phyloP scores from a whole-genome alignment of 2,329 filamentous ascomycete species.

The Elsinoe ampelina region DNA sequence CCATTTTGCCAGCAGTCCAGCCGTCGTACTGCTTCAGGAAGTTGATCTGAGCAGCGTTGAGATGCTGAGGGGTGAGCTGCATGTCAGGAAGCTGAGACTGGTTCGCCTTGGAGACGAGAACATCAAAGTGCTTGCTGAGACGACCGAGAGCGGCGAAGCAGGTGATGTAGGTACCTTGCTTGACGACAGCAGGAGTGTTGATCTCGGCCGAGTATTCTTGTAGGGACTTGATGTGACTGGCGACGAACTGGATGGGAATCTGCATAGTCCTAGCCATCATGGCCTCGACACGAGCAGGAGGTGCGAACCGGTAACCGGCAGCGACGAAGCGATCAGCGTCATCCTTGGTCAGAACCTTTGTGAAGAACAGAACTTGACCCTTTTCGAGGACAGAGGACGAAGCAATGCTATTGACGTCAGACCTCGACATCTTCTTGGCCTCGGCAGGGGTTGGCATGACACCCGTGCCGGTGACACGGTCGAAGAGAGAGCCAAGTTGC shows the following conservation, averaged over 20 bases:
- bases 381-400: conserved; percentile 44
- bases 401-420: conserved; percentile 12
- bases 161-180: conserved; percentile 31
- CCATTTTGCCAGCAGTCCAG: conserved; percentile 25
- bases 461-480: conserved; percentile 64
- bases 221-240: conserved; percentile 54
- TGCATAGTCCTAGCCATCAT: conserved; percentile 66
- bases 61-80: conserved; percentile 26
- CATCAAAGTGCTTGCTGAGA: conserved; percentile 31
- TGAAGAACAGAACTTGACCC: conserved; percentile 73
- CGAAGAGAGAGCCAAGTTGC: conserved; percentile 57
- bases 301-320: conserved; percentile 69
- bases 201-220: conserved; percentile 45
- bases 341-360: conserved; percentile 51
- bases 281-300: conserved; percentile 56
- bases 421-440: conserved; percentile 6
- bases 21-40: conserved; percentile 26
- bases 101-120: conserved; percentile 33
- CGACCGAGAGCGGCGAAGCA: conserved; percentile 29
- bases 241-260: conserved; percentile 55
- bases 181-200: conserved; percentile 30
- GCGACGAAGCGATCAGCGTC: conserved; percentile 59
- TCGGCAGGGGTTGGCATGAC: conserved; percentile 12
- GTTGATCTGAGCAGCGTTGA: conserved; percentile 25
- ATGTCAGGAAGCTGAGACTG: conserved; percentile 39